phyloP scores from a whole-genome alignment of 306 rosid genomes.

The Casuarina equisetifolia region DNA sequence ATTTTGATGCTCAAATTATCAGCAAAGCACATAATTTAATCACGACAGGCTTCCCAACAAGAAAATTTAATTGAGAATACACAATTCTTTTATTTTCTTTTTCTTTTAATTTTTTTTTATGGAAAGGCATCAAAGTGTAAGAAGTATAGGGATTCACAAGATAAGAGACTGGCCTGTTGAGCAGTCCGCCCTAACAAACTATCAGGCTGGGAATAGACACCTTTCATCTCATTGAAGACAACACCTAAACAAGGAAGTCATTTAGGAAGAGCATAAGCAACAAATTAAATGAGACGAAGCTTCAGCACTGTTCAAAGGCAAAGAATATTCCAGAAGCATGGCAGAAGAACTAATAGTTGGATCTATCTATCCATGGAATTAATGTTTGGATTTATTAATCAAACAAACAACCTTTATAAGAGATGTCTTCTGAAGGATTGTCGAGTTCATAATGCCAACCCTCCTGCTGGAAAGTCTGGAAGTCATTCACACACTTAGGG shows the following conservation, averaged over 20 bases:
- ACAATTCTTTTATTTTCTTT: neutral
- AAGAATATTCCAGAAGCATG: constrained; percentile 5
- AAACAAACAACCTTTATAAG: constrained; percentile 65
- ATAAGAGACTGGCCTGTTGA: constrained; percentile 73
- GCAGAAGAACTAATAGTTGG: neutral
- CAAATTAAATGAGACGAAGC: neutral
- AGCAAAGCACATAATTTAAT: neutral
- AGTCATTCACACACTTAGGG: constrained; percentile 85
- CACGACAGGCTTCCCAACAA: neutral
- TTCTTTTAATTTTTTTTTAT: neutral
- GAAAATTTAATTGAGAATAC: neutral
- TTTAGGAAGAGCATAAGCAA: constrained; percentile 9
- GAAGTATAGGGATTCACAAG: constrained; percentile 15
- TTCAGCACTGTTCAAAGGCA: neutral
- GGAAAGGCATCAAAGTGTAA: neutral
- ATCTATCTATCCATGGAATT: neutral
- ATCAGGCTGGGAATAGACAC: constrained; percentile 98
- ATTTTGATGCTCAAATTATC: neutral
- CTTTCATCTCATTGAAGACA: constrained; percentile 99
- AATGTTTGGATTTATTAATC: neutral
- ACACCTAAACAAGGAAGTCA: constrained; percentile 59
- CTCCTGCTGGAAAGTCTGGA: constrained; percentile 92
- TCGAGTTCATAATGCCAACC: constrained; percentile 99
- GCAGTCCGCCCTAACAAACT: constrained; percentile 78
- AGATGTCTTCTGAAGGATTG: constrained; percentile 87